Base-by-base conservation (phyloP, 768 basidiomycete species). In the Russula griseocarnosa region DNA sequence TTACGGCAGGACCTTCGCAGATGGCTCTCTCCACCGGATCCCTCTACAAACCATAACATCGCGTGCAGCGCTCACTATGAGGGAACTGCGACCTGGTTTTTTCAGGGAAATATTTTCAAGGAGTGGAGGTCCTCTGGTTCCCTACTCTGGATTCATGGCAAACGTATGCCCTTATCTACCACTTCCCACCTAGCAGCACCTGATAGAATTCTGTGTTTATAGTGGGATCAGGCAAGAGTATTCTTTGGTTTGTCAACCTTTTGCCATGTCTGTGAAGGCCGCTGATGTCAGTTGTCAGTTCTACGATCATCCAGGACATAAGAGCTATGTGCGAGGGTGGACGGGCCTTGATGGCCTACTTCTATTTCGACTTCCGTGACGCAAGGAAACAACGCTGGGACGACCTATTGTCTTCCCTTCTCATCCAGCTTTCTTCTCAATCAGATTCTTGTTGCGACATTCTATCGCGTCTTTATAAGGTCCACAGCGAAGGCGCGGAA, bases 11-110 rank as follows among this genome's bases (percentile, higher is more conserved):
- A n/a, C 22, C 16, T 36, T 14, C 34, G 13, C 14, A 36, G 22
- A 54, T 54, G 53, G 53, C 34, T 54, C n/a, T 54, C 53, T 16
- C 53, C 53, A 8, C 53, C 53, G 22, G 53, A 54, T n/a, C 53
- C 53, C 22, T 54, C 53, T 1, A 54, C 53, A 13, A 54, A 54
- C 34, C 53, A 54, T 13, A 54, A 54, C 34, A 54, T 54, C 22
- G 34, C 53, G 9, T 24, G 34, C 22, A n/a, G 34, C 16, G 4
- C 53, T 36, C 32, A 24, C 5, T 13, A 54, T n/a, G 22, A 54
- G 6, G 28, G 28, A 22, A 36, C 53, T 7, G 22, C 34, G 13
- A 18, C 34, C 5, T 54, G 53, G 53, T 54, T 54, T n/a, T 54
- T 54, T 16, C n/a, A 38, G 22, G 53, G 34, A 6, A 16, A n/a